Evolutionary conservation across 2,329 filamentous ascomycete species (phyloP).

Genomic region (Sphaerostilbella broomeana): DNA sequence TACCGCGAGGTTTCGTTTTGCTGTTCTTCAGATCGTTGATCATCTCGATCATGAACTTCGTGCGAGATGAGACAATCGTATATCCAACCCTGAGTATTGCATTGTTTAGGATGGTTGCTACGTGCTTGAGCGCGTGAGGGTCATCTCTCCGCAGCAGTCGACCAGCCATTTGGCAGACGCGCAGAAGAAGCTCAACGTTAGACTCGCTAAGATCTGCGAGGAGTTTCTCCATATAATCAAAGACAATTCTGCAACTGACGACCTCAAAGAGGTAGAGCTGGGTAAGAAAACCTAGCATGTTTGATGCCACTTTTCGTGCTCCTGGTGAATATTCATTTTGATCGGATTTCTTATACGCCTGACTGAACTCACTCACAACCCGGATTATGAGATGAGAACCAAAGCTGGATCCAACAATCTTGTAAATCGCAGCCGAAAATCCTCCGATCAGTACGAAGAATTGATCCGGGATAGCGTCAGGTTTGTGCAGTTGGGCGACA

Average conservation of each 20-base stretch:
- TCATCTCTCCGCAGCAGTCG: constrained; percentile 83
- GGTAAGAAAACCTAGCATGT: constrained; percentile 75
- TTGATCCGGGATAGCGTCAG: constrained; percentile 73
- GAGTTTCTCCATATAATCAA: constrained; percentile 81
- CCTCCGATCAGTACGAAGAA: constrained; percentile 87
- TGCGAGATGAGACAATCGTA: constrained; percentile 71
- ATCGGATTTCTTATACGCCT: constrained; percentile 48
- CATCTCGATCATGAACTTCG: constrained; percentile 95
- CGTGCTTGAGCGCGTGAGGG: constrained; percentile 79
- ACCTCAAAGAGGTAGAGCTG: constrained; percentile 92
- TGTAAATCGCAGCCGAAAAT: constrained; percentile 83
- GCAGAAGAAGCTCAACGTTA: constrained; percentile 82
- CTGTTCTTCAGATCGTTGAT: constrained; percentile 95
- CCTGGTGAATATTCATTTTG: constrained; percentile 31
- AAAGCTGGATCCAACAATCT: constrained; percentile 79
- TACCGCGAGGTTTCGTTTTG: constrained; percentile 68
- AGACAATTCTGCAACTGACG: constrained; percentile 73
- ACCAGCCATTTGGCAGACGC: constrained; percentile 75
- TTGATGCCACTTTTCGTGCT: constrained; percentile 43
- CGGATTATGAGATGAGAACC: constrained; percentile 79
- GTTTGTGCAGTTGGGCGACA: constrained; percentile 71
- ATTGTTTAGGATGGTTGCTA: constrained; percentile 71
- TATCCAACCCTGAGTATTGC: constrained; percentile 62
- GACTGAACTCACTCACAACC: constrained; percentile 68
- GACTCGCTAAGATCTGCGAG: constrained; percentile 69